These are phyloP conservation scores for Nakazawaea siamensis DNA, from an alignment of 805 yeast genomes.

Conservation along the genomic window DNA sequence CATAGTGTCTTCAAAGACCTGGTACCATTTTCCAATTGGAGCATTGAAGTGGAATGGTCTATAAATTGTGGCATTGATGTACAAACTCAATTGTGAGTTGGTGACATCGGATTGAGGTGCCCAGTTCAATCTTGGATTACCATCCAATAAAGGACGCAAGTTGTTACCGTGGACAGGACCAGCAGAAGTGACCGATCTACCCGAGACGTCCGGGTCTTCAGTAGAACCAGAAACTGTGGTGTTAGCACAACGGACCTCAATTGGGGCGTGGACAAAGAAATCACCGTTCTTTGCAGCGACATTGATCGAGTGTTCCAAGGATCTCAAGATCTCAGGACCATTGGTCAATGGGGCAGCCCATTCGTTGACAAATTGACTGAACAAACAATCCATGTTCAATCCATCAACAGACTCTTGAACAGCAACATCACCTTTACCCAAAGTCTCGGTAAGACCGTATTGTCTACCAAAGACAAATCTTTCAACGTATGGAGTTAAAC, in stretches of 20 bases:
- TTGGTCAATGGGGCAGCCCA: slow-evolving; percentile 89
- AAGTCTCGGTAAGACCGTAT: slow-evolving; percentile 68
- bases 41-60: slow-evolving; percentile 82
- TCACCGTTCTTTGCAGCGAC: slow-evolving; percentile 52
- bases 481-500: slow-evolving; percentile 79
- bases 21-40: slow-evolving; percentile 74
- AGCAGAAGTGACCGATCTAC: slow-evolving; percentile 42
- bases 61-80: slow-evolving; percentile 90
- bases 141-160: slow-evolving; percentile 73
- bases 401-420: slow-evolving; percentile 81
- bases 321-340: slow-evolving; percentile 63
- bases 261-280: slow-evolving; percentile 88
- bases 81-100: slow-evolving; percentile 74
- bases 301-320: slow-evolving; percentile 54
- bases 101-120: slow-evolving; percentile 45
- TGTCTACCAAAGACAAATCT: slow-evolving; percentile 78
- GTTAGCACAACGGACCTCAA: slow-evolving; percentile 90
- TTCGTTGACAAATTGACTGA: slow-evolving; percentile 89
- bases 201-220: slow-evolving; percentile 36
- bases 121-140: slow-evolving; percentile 61
- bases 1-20: slow-evolving; percentile 72
- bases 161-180: slow-evolving; percentile 86
- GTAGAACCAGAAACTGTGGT: slow-evolving; percentile 42
- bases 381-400: slow-evolving; percentile 91
- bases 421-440: slow-evolving; percentile 48